A percentile compares a stretch with the other conserved stretches of the same genome.
phyloP scores from a whole-genome alignment of 2,329 filamentous ascomycete species.

The Fusarium lateritium region DNA sequence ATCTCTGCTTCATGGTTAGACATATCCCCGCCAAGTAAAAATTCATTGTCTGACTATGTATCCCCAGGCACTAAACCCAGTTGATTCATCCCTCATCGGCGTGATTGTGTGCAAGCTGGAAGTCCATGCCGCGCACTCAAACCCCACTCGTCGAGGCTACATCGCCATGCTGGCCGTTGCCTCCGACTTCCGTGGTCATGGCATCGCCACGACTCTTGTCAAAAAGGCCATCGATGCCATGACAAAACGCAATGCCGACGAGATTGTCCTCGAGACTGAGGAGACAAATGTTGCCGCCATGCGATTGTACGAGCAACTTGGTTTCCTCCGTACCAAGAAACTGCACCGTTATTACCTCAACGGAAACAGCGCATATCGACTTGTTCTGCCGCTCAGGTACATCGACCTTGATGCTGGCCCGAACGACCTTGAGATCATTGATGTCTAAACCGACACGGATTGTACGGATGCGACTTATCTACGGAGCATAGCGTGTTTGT shows the following conservation, averaged over 20 bases:
- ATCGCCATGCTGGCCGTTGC: slow-evolving; percentile 99
- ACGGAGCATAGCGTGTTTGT: not conserved
- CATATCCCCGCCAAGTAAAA: not conserved
- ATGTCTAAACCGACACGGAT: slow-evolving; percentile 20
- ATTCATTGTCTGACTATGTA: slow-evolving; percentile 28
- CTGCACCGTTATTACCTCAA: slow-evolving; percentile 97
- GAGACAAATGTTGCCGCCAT: slow-evolving; percentile 92
- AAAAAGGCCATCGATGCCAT: slow-evolving; percentile 92
- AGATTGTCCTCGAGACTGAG: slow-evolving; percentile 96
- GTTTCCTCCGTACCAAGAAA: slow-evolving; percentile 92
- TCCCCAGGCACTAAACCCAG: slow-evolving; percentile 70
- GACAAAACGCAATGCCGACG: slow-evolving; percentile 86
- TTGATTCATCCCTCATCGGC: slow-evolving; percentile 79
- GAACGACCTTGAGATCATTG: slow-evolving; percentile 55
- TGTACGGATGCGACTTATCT: not conserved
- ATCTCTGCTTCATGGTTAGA: slow-evolving; percentile 92
- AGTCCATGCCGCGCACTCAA: slow-evolving; percentile 85
- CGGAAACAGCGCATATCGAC: slow-evolving; percentile 91
- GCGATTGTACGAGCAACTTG: slow-evolving; percentile 91
- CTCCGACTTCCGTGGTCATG: slow-evolving; percentile 82
- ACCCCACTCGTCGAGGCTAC: slow-evolving; percentile 84
- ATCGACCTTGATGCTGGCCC: slow-evolving; percentile 58
- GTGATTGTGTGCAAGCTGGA: slow-evolving; percentile 97
- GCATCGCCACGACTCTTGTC: slow-evolving; percentile 92
- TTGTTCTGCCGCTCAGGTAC: slow-evolving; percentile 83